Conservation (phyloP, 1,284 basidiomycete species). For the Psilocybe mexicana region DNA sequence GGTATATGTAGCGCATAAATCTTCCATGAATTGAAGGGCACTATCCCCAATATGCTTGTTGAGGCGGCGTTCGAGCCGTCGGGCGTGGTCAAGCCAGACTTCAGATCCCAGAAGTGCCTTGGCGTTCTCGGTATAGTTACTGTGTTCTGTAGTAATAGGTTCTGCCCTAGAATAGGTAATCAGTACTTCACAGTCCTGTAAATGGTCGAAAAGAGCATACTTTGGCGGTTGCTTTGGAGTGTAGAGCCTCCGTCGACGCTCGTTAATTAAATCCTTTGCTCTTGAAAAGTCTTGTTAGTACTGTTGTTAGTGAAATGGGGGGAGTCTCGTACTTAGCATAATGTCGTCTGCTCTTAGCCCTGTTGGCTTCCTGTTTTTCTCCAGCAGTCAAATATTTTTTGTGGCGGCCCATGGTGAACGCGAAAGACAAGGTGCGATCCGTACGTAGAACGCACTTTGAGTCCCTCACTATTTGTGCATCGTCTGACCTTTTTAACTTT, state of each 20-base stretch:
- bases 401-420: slow-evolving; percentile 16
- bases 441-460: neutral
- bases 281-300: neutral
- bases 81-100: neutral
- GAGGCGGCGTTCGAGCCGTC: neutral
- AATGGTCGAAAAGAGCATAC: neutral
- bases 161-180: neutral
- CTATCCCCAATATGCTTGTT: neutral
- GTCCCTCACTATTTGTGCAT: neutral
- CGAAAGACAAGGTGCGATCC: neutral
- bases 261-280: neutral
- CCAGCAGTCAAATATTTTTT: slow-evolving; percentile 17
- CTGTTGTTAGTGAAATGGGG: neutral
- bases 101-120: neutral
- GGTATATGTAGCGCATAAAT: neutral
- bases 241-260: neutral
- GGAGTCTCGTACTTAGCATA: slow-evolving; percentile 19
- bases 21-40: neutral
- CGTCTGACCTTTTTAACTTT: slow-evolving; percentile 1
- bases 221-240: neutral
- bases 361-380: slow-evolving; percentile 16
- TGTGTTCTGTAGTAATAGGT: neutral
- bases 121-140: neutral
- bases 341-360: slow-evolving; percentile 18
- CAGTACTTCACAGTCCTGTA: too few relatives aligned